Conservation (phyloP, 331 rosid genomes). For the Malus hybrid region DNA sequence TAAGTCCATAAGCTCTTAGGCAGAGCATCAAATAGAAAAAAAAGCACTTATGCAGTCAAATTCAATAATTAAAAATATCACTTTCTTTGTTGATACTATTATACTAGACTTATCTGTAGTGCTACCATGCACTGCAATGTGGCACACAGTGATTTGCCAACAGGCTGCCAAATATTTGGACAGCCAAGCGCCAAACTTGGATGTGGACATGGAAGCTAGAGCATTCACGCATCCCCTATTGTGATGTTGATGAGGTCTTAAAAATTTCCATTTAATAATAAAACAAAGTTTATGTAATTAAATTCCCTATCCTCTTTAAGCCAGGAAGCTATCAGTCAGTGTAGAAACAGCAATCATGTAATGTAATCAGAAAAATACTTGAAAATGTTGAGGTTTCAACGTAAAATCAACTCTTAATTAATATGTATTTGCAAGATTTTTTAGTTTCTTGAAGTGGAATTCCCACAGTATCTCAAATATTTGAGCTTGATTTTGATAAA, state of each 20-base stretch:
- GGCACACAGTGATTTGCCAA: conserved; percentile 4
- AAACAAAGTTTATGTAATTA: neutral
- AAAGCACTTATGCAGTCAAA: neutral
- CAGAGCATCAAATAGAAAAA: neutral
- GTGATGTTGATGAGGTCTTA: neutral
- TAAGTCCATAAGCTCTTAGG: neutral
- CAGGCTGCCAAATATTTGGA: conserved; percentile 10
- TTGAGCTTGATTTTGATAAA: too few relatives aligned
- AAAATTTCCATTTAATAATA: neutral
- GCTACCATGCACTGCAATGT: neutral
- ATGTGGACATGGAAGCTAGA: neutral
- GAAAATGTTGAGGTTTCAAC: neutral
- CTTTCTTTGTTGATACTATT: neutral
- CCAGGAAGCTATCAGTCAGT: too few relatives aligned
- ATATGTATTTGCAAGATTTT: too few relatives aligned
- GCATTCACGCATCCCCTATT: conserved; percentile 2
- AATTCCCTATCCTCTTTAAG: neutral
- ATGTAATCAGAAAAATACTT: too few relatives aligned
- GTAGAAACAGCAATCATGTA: neutral
- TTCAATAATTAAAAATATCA: neutral
- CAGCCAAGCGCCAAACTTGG: conserved; percentile 41
- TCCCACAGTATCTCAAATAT: neutral
- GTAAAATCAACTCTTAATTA: neutral
- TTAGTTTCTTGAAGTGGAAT: neutral
- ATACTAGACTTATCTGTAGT: neutral